Evolutionary conservation across 1,284 basidiomycete genomes (phyloP), one percentile per base, ranked within the genome.

Genomic region (Inonotus obliquus): DNA sequence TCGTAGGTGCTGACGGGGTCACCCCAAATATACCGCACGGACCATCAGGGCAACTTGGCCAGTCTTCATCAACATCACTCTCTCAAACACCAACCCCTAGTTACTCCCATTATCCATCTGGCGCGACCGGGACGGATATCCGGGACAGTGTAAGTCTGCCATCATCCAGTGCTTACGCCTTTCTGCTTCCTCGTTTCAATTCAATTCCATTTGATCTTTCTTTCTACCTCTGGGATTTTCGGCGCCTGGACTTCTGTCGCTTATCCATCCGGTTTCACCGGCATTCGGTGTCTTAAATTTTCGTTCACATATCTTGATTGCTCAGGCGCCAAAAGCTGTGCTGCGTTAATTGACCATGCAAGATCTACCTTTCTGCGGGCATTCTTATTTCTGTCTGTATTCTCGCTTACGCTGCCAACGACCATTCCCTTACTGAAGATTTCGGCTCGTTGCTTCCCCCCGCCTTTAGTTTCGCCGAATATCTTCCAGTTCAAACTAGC

Each of bases 51-150:
- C 21, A 27, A 14, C 54, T 51, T 48, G 21, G 37, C 13, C 39
- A 29, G 47, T 62, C 37, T 21, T 19, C 61, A 25, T 35, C 56
- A 35, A 17, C 61, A 63, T 53, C 61, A 57, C 47, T 23, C 2
- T 54, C 54, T 47, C 56, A 58, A 63, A 59, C 61, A 32, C 41
- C 19, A 39, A 52, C 35, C 13, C 55, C 60, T 62, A 47, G 21
- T 39, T 52, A 57, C 25, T 19, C 54, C 21, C 27, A 41, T 57
- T 48, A 54, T 23, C 32, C 44, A 25, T 10, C 38, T 32, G 21
- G 35, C 54, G 48, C 60, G 35, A 48, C 29, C 41, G 59, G 38
- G 17, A 45, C 41, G 44, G 59, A 60, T 48, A 39, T 37, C 45
- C 56, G 32, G 17, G 56, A 47, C 21, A 58, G 47, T 38, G 59